Conservation (phyloP, 108 stramenopile species). For the Craspedostauros australis region DNA sequence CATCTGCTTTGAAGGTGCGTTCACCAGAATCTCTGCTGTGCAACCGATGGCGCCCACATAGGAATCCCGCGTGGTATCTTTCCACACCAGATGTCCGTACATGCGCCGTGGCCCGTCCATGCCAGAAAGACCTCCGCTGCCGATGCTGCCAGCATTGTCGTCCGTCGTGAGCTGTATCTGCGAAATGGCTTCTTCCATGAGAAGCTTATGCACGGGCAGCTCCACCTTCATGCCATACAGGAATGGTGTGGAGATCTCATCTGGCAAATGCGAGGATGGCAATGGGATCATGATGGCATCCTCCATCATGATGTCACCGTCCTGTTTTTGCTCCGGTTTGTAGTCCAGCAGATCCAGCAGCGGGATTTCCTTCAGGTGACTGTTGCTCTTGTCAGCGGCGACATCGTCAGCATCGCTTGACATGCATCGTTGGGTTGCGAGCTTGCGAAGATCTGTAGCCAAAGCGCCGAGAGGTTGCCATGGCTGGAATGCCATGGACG, state of each 20-base stretch:
- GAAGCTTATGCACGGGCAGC: constrained; percentile 49
- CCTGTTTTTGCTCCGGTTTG: not conserved
- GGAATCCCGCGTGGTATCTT: constrained; percentile 11
- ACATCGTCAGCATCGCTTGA: too few relatives aligned
- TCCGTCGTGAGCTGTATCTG: not conserved
- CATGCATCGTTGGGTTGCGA: too few relatives aligned
- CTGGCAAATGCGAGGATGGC: constrained; percentile 67
- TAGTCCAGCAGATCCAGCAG: constrained; percentile 16
- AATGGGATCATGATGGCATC: constrained; percentile 37
- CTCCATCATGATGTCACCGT: not conserved
- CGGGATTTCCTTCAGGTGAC: too few relatives aligned
- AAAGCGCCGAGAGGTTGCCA: too few relatives aligned
- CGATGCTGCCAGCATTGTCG: constrained; percentile 4
- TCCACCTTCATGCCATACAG: constrained; percentile 62
- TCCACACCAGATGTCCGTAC: constrained; percentile 68
- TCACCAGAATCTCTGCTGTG: constrained; percentile 56
- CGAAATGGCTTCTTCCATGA: constrained; percentile 53
- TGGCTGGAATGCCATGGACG: too few relatives aligned
- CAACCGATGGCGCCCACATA: constrained; percentile 78
- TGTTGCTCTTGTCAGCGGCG: too few relatives aligned
- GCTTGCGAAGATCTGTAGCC: too few relatives aligned
- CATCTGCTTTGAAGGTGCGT: constrained; percentile 9
- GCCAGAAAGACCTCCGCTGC: not conserved
- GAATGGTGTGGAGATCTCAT: constrained; percentile 54
- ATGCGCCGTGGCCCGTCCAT: constrained; percentile 1